Base-by-base conservation (phyloP, 768 basidiomycete species). In the Tephrocybe sp. region DNA sequence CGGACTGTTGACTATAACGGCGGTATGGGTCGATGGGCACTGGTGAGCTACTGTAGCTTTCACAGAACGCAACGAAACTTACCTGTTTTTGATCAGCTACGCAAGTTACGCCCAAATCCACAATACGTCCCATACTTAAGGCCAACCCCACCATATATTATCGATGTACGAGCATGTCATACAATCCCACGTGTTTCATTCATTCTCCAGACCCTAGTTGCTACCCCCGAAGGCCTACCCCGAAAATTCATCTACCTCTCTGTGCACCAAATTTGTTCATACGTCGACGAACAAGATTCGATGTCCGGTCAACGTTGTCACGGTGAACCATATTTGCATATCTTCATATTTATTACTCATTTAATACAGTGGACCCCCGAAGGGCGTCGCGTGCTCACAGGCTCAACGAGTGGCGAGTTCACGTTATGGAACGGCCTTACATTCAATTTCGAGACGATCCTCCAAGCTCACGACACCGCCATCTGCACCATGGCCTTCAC, bases 391-490 rank as follows among this genome's bases (percentile, higher is more conserved):
- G 78, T 98, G 18, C 73, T 98, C 41, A 98, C 97, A 2, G 97
- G 97, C 15, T 95, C 94, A 10, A 93, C 94, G 18, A 93, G 89
- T 55, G 97, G 97, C 40, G 97, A 98, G 71, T 98, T 99, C 70
- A 98, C 96, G 1, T 80, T 98, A 5, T 98, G 97, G 97, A 99
- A 99, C 59, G 96, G 96, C 23, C 78, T 96, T 20, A 98, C 97
- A 0, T 99, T 98, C 84, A 99, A 98, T 72, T 99, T 98, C 64
- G 97, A 99, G 69, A 97, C 96, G 0, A 98, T 99, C 59, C 81
- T 98, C n/a, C 96, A 98, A 71, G 96, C 95, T 1, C 97, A 99
- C 69, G 97, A 99, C 64, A 86, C 88, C 1, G 90, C 93, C 33
- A 90, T 99, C 50, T 93, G 95, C 33, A 80, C 93, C 0, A 82